phyloP scores from a whole-genome alignment of 2,329 filamentous ascomycete genomes.

The Spiromastix sp. region DNA sequence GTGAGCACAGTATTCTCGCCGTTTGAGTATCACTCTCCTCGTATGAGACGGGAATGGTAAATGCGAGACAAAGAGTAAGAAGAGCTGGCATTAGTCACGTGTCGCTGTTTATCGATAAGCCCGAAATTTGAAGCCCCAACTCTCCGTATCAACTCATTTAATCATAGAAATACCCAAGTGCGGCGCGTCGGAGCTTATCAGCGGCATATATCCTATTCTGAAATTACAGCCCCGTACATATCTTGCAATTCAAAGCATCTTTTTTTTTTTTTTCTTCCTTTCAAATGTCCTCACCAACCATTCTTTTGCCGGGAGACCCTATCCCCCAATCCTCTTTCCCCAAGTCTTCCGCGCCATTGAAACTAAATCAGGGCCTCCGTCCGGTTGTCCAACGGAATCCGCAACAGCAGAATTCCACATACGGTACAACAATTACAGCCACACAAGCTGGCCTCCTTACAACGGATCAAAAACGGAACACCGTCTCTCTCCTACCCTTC shows the following conservation, averaged over 20 bases:
- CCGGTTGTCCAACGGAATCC: slow-evolving; percentile 58
- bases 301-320: slow-evolving; percentile 75
- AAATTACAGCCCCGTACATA: neutral
- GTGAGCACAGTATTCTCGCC: too few species aligned
- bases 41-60: too few species aligned
- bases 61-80: too few species aligned
- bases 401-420: slow-evolving; percentile 53
- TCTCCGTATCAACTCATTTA: too few species aligned
- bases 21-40: too few species aligned
- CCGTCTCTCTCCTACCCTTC: slow-evolving; percentile 25
- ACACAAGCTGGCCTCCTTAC: slow-evolving; percentile 27
- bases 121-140: too few species aligned
- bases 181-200: too few species aligned
- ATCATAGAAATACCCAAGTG: too few species aligned
- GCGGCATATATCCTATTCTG: too few species aligned
- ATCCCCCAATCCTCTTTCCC: slow-evolving; percentile 56
- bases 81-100: too few species aligned
- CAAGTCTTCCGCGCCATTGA: slow-evolving; percentile 54
- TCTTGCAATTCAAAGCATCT: neutral
- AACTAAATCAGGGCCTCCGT: slow-evolving; percentile 73
- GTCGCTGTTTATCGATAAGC: too few species aligned
- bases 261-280: neutral
- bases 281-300: slow-evolving; percentile 49
- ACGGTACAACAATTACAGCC: slow-evolving; percentile 28
- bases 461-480: slow-evolving; percentile 31